Evolutionary conservation across 192 early-diverging fungal genomes (phyloP).

Genomic region (Podila minutissima): DNA sequence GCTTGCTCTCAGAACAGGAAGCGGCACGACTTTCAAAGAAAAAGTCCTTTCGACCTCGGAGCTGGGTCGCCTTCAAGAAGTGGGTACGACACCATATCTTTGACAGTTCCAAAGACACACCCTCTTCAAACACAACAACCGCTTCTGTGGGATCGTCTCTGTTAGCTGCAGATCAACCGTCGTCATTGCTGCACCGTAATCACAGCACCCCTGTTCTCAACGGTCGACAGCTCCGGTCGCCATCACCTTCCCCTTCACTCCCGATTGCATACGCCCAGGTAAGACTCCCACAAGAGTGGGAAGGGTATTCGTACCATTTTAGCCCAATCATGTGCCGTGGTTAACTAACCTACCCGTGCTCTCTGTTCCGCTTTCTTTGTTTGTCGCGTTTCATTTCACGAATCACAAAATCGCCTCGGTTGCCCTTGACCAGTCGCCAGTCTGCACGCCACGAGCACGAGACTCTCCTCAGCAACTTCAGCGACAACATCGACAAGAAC

Average conservation of each 20-base stretch:
- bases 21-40: conserved; percentile 1
- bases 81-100: conserved; percentile 22
- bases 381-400: too few species aligned
- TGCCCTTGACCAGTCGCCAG: too few species aligned
- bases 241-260: conserved; percentile 2
- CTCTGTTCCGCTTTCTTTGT: too few species aligned
- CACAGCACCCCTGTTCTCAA: conserved; percentile 1
- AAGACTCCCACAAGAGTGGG: background rate
- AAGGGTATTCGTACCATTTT: too few species aligned
- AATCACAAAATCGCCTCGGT: too few species aligned
- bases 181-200: background rate
- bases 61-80: conserved; percentile 28
- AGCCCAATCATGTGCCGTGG: too few species aligned
- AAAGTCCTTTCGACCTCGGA: conserved; percentile 11
- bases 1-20: conserved; percentile 21
- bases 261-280: background rate
- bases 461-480: too few species aligned
- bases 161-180: too few species aligned
- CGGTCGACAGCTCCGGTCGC: conserved; percentile 1
- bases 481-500: too few species aligned
- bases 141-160: background rate
- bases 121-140: background rate
- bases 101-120: conserved; percentile 2
- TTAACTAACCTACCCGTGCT: too few species aligned
- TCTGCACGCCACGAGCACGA: too few species aligned